These are phyloP conservation scores for Elsinoe necatrix DNA, from an alignment of 2,329 filamentous ascomycete genomes.

Conservation along the genomic window DNA sequence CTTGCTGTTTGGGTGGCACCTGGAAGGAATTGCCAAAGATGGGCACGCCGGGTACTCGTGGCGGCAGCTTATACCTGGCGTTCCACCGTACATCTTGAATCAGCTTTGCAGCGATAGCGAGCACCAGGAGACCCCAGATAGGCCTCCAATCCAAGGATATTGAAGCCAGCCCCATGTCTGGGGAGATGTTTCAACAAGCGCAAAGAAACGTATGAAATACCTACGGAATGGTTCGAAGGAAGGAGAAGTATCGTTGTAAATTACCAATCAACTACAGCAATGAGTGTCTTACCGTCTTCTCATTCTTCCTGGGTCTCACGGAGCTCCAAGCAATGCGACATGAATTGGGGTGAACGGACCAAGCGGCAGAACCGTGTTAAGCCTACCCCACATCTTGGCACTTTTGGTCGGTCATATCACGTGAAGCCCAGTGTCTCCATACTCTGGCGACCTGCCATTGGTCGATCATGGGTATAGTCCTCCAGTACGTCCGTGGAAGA, in stretches of 20 bases:
- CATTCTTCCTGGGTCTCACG: neutral
- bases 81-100: neutral
- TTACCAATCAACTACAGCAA: too few relatives aligned
- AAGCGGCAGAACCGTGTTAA: neutral
- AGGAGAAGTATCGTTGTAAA: too few relatives aligned
- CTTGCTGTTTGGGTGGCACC: constrained; percentile 6
- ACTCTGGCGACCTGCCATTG: neutral
- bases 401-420: neutral
- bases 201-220: too few relatives aligned
- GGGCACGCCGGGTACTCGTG: constrained; percentile 11
- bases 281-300: neutral
- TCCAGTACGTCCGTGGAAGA: too few relatives aligned
- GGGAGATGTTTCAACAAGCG: neutral
- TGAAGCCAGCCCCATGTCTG: neutral
- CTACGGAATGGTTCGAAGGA: too few relatives aligned
- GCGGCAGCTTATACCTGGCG: constrained; percentile 13
- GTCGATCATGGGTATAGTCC: too few relatives aligned
- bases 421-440: neutral
- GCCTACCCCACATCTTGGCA: constrained; percentile 13
- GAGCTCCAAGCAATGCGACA: neutral
- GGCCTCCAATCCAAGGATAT: neutral
- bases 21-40: constrained; percentile 15
- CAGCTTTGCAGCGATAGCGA: neutral
- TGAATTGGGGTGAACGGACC: neutral
- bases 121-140: neutral